Percentiles rank a stretch among this genome's conserved stretches.
phyloP scores from a whole-genome alignment of 176 grass and related monocot species.

The Eleusine coracana region DNA sequence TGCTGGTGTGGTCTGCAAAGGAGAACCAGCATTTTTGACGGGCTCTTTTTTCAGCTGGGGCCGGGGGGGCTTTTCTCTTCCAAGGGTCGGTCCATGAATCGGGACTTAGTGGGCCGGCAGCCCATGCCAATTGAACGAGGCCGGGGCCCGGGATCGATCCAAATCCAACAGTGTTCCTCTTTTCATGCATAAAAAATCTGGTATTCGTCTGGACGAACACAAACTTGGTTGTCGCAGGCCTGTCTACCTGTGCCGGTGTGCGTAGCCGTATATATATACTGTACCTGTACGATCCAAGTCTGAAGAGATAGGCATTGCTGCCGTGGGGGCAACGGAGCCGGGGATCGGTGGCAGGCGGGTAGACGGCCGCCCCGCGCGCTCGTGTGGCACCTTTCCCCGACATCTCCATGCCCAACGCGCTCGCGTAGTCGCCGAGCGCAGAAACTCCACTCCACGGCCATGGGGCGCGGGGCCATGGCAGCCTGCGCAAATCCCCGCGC shows the following conservation, averaged over 20 bases:
- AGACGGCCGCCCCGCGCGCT: constrained; percentile 2
- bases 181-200: too few species aligned
- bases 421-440: background rate
- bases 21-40: background rate
- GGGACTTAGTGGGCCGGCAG: too few species aligned
- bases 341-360: background rate
- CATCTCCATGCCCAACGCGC: background rate
- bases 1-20: background rate
- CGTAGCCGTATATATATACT: too few species aligned
- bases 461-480: too few species aligned
- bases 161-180: too few species aligned
- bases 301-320: background rate
- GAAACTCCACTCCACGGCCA: background rate
- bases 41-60: background rate
- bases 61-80: background rate
- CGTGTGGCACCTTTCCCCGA: constrained; percentile 33
- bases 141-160: background rate
- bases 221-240: too few species aligned
- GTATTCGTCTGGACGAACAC: too few species aligned
- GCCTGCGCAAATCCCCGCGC: constrained; percentile 27
- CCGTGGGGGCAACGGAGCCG: constrained; percentile 22
- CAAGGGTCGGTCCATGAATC: background rate
- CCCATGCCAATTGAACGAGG: too few species aligned
- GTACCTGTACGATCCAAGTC: too few species aligned
- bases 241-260: too few species aligned